Evolutionary conservation across 805 yeast genomes (phyloP), one percentile per base, ranked within the genome.

Genomic region (Tetrapisispora arboricola): DNA sequence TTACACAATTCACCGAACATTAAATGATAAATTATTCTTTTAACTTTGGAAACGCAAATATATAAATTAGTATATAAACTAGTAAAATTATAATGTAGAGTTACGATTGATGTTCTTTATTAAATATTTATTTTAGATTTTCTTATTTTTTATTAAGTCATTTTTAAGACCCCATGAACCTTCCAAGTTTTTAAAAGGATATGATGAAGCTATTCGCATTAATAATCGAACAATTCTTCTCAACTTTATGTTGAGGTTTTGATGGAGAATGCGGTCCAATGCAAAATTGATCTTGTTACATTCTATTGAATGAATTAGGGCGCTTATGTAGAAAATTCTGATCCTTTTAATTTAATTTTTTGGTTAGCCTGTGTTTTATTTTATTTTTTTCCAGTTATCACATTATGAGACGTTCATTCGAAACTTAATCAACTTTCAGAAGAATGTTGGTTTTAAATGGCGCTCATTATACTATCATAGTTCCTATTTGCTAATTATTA

Each of bases 121-220:
- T 32, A 6, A 21, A 24, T 3, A 12, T 32, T 17, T 34, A 34
- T 12, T 29, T 31, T 32, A 7, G 27, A 25, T 25, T 25, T 25
- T 25, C 12, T 6, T 24, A 24, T 24, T 11, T 24, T 11, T 24
- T 11, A 8, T 11, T 15, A 3, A 5, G n/a, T 36, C 27, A 20
- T 18, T 48, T 51, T 41, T 12, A 48, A 43, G 40, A 26, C 36
- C 39, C 50, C 51, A 45, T 58, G 58, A 62, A 58, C 63, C 65
- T 59, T 60, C 63, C 65, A 59, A 60, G 63, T 59, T 60, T 57
- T 57, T 51, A 51, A 55, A 58, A 58, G 62, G 54, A 59, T 49
- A 55, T 38, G 64, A 60, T 60, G 64, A 60, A 47, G 47, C 44
- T 50, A 60, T 60, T 58, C 57, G 64, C 63, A 62, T 52, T 42